Base-by-base conservation (phyloP, 257 asterid genomes). In the Plantago elongata region DNA sequence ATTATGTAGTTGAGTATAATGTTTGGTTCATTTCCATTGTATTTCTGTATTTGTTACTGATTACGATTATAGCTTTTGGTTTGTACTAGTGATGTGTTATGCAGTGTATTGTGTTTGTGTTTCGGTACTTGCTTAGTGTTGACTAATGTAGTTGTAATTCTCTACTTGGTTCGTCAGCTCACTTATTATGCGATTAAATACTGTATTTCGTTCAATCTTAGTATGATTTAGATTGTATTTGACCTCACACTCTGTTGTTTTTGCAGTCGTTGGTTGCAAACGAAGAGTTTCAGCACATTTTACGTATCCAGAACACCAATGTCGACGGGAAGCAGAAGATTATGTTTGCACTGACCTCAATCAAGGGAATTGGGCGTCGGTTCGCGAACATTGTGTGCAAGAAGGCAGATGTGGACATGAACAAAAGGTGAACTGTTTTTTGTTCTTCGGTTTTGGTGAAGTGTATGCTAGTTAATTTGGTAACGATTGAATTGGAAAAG, bases 351-450 rank as follows among this genome's bases (percentile, higher is more conserved):
- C 15, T 90, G 88, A 90, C 96, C 65, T 83, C 98, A 11, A 90
- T 90, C 78, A 90, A 90, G 78, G 98, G 98, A 83, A 88, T 90
- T 1, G 96, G 98, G 15, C 96, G 98, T 56, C 96, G 98, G 51
- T 90, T 90, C 76, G 86, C 96, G 57, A 90, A 90, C 75, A 88
- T 90, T 58, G 80, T 83, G 61, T 90, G 98, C 73, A 88, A 90
- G 69, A 90, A 90, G 57, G 98, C 98, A 48, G 98, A 90, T 52
- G 67, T 90, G 68, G 96, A 90, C 67, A 90, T 90, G 98, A 90
- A 88, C 76, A 90, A 90, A 74, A 84, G 98, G 98, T 90, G 5
- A 34, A 34, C 27, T 22, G 27, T 22, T 22, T 22, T 22, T 22
- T 22, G 2, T 22, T 22, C 1, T 22, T 22, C 27, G 2, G 2